A percentile compares a stretch with the other conserved stretches of the same genome.
phyloP scores from a whole-genome alignment of 495 filamentous ascomycete genomes.

The Geoglossum glabrum region DNA sequence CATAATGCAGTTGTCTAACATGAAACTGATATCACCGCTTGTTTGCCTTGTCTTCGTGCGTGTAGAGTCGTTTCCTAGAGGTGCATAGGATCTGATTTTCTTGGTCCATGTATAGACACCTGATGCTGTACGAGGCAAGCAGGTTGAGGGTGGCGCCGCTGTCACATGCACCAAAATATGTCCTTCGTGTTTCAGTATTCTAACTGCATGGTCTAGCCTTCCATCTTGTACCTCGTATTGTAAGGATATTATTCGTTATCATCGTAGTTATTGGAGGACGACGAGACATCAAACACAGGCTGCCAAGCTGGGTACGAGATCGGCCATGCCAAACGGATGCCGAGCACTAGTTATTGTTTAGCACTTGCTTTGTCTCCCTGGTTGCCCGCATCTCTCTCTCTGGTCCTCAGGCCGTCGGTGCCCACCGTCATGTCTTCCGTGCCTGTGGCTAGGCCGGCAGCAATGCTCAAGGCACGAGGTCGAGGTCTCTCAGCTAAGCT shows the following conservation, averaged over 20 bases:
- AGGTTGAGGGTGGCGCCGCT: neutral
- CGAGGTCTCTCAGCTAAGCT: slow-evolving; percentile 36
- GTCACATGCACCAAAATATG: neutral
- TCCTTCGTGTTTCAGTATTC: neutral
- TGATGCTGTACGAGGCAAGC: neutral
- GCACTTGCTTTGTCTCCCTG: neutral
- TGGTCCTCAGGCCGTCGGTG: neutral
- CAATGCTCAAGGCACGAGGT: neutral
- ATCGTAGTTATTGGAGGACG: neutral
- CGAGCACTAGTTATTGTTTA: neutral
- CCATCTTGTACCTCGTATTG: neutral
- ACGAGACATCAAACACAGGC: neutral
- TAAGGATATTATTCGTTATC: neutral
- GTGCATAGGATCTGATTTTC: neutral
- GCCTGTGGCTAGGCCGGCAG: neutral
- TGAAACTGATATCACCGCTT: neutral
- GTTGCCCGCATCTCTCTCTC: neutral
- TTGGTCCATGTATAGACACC: neutral
- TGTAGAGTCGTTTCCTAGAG: neutral
- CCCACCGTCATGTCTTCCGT: neutral
- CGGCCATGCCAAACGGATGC: neutral
- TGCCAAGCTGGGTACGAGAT: neutral
- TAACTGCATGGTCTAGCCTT: neutral
- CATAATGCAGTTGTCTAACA: neutral
- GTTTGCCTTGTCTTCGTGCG: neutral